A percentile compares a stretch with the other conserved stretches of the same genome.
These are phyloP conservation scores for Aspergillus mulundensis DNA, from an alignment of 495 filamentous ascomycete genomes.

Conservation along the genomic window DNA sequence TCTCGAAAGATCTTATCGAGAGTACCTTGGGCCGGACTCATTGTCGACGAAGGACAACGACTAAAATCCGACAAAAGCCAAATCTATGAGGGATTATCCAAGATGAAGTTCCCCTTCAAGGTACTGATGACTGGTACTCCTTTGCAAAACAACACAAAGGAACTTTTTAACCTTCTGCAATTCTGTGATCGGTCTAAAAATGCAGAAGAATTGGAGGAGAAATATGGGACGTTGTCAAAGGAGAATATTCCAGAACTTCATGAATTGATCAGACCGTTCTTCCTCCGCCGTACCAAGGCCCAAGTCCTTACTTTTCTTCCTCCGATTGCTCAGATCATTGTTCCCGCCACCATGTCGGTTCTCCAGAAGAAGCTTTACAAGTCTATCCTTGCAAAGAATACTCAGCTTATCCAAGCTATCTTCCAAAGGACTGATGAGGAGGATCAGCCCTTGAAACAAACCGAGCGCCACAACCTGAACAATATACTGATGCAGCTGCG, in stretches of 20 bases:
- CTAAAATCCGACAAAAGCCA: constrained; percentile 87
- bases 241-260: constrained; percentile 81
- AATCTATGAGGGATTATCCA: constrained; percentile 69
- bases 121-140: constrained; percentile 87
- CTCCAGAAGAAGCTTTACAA: constrained; percentile 94
- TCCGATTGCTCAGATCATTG: constrained; percentile 87
- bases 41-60: constrained; percentile 95
- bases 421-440: constrained; percentile 56
- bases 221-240: constrained; percentile 69
- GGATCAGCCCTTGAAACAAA: constrained; percentile 46
- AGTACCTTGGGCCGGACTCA: constrained; percentile 79
- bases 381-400: constrained; percentile 85
- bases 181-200: constrained; percentile 73
- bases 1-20: constrained; percentile 57
- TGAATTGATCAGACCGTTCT: constrained; percentile 78
- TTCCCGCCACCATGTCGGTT: constrained; percentile 87
- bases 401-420: constrained; percentile 82
- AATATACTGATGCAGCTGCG: constrained; percentile 96
- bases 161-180: constrained; percentile 92
- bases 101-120: constrained; percentile 72
- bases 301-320: constrained; percentile 87
- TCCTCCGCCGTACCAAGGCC: constrained; percentile 79
- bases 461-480: constrained; percentile 73
- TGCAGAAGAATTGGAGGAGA: constrained; percentile 66
- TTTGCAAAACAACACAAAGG: constrained; percentile 89